Base-by-base conservation (phyloP, 2,329 filamentous ascomycete species). In the Fusarium subglutinans region DNA sequence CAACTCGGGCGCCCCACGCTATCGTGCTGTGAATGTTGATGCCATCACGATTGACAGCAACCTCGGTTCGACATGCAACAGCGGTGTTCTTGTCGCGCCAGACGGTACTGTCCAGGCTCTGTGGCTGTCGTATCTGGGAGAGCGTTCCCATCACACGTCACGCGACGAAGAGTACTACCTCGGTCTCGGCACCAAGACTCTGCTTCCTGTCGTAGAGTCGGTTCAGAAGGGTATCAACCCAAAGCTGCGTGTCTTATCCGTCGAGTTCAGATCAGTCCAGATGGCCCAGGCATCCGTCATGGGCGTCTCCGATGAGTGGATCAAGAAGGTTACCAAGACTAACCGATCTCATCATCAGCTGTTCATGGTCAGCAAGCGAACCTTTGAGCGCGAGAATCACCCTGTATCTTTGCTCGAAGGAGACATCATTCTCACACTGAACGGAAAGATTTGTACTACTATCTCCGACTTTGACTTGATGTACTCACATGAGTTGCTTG, bases 271-370 rank as follows among this genome's bases (percentile, higher is more conserved):
- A 66, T 93, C 96, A 17, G 94, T 99, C 37, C 95, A 97, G 79
- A 98, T 99, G 96, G 93, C 93, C 44, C 96, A 99, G 84, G 96
- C 94, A 22, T 93, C 95, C 43, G 94, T 98, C 75, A 98, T 99
- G 95, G 96, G 96, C 15, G 94, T 98, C 3, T 94, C 94, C 0
- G 95, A 98, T 78, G 92, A 97, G 71, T 98, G 96, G 96, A 98
- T 99, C 78, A 89, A 94, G 77, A 93, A 94, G 82, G 96, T 98
- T 5, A 92, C 96, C 60, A 87, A 91, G 74, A 94, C 94, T 71
- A 98, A 99, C 82, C 93, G 94, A 44, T 92, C 96, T 57, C 93
- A 95, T 66, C 96, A 99, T 80, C 96, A 99, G 84, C 90, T 99
- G 43, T 99, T 99, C 86, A 98, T 99, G 93, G 94, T 99, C 37